Percentiles rank a stretch among this genome's conserved stretches.
phyloP scores from a whole-genome alignment of 768 basidiomycete genomes.

The Macrolepiota albuminosa region DNA sequence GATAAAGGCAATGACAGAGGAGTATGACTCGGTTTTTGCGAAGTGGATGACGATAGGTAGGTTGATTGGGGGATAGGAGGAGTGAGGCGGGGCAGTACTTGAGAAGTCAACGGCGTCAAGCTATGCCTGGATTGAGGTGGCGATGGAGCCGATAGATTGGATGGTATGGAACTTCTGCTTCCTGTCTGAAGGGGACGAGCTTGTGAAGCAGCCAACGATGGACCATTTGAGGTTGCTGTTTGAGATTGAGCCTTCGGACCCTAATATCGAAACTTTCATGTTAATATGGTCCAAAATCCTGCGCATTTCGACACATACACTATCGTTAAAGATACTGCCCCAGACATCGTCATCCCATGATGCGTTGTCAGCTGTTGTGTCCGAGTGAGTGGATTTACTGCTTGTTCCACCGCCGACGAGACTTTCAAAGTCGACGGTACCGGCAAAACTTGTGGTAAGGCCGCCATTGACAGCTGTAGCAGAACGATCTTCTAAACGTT shows the following conservation, averaged over 20 bases:
- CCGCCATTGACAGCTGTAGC: conserved; percentile 41
- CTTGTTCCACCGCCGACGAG: conserved; percentile 68
- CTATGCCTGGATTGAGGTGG: conserved; percentile 6
- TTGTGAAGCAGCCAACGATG: conserved; percentile 19
- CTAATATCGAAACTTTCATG: neutral
- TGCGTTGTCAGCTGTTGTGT: conserved; percentile 31
- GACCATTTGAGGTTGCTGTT: conserved; percentile 16
- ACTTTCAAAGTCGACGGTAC: conserved; percentile 79
- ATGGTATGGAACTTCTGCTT: conserved; percentile 26
- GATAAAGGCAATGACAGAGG: neutral
- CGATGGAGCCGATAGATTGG: conserved; percentile 15
- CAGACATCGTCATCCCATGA: conserved; percentile 84
- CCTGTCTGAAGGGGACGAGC: conserved; percentile 37
- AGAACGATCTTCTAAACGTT: conserved; percentile 80
- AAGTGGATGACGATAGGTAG: neutral
- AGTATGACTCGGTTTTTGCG: conserved; percentile 2
- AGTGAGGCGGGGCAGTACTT: neutral
- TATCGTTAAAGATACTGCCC: conserved; percentile 67
- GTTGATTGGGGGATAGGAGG: conserved; percentile 9
- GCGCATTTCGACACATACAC: conserved; percentile 16
- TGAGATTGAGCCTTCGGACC: conserved; percentile 19
- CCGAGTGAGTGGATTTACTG: conserved; percentile 40
- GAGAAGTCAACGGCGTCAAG: conserved; percentile 4
- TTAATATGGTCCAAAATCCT: neutral
- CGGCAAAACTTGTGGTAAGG: conserved; percentile 30